These are phyloP conservation scores for Colletotrichum cordylinicola DNA, from an alignment of 2,329 filamentous ascomycete genomes.

Conservation along the genomic window DNA sequence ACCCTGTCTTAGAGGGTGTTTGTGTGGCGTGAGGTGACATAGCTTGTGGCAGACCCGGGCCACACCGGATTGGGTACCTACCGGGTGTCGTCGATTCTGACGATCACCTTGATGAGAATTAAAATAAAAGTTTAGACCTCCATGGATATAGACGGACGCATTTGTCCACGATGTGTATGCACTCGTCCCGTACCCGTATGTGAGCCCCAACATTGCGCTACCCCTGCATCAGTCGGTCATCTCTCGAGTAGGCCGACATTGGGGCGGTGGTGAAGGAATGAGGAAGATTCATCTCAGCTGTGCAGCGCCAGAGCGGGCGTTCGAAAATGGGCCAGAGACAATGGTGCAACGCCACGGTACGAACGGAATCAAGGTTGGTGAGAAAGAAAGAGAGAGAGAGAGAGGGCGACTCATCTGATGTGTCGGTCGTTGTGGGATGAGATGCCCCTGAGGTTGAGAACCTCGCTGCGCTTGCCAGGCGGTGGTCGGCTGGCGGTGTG, in stretches of 20 bases:
- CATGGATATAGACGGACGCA: not conserved
- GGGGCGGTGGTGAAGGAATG: not conserved
- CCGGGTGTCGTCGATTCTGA: not conserved
- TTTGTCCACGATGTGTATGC: not conserved
- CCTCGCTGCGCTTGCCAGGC: not conserved
- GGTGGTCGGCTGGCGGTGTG: not conserved
- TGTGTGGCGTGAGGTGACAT: not conserved
- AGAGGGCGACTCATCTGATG: not conserved
- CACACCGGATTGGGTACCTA: not conserved
- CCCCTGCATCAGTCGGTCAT: not conserved
- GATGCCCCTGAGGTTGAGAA: not conserved
- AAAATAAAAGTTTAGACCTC: not conserved
- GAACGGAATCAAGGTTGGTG: not conserved
- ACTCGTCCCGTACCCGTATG: not conserved
- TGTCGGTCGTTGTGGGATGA: not conserved
- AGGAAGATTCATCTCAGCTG: not conserved
- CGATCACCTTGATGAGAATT: not conserved
- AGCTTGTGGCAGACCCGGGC: not conserved
- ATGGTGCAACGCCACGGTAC: not conserved
- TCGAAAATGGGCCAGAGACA: not conserved
- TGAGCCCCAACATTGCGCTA: not conserved
- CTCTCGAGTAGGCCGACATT: not conserved
- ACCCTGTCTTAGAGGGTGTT: slow-evolving; percentile 43
- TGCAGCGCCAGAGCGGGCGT: not conserved
- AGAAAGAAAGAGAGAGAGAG: not conserved